Conservation (phyloP, 2,329 filamentous ascomycete species). For the Trichophyton benhamiae region DNA sequence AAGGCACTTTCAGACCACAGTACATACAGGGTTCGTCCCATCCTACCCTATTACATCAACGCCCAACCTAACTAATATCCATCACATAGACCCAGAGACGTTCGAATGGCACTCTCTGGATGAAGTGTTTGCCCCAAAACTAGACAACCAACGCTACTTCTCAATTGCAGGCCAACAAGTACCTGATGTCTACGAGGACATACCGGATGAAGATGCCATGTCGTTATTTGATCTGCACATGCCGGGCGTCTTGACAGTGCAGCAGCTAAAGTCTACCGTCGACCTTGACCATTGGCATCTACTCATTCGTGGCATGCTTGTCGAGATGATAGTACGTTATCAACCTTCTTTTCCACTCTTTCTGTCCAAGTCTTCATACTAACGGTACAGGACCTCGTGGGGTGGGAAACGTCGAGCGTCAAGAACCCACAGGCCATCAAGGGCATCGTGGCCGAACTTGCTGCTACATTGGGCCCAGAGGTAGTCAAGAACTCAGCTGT, state of each 20-base stretch:
- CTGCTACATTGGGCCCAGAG: conserved; percentile 34
- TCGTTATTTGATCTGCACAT: conserved; percentile 37
- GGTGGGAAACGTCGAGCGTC: conserved; percentile 35
- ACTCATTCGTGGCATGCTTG: conserved; percentile 29
- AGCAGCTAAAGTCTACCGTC: conserved; percentile 29
- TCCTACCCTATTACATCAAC: background rate
- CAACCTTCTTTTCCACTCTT: background rate
- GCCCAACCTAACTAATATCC: background rate
- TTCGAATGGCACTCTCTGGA: conserved; percentile 35
- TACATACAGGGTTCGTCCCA: conserved; percentile 35
- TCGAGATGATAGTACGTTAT: conserved; percentile 32
- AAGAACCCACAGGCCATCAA: conserved; percentile 34
- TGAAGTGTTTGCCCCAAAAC: conserved; percentile 28
- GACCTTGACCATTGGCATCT: conserved; percentile 35
- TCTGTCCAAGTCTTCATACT: background rate
- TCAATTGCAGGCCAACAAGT: conserved; percentile 30
- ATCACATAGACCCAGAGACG: conserved; percentile 34
- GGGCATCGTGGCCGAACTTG: conserved; percentile 36
- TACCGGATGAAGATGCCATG: conserved; percentile 29
- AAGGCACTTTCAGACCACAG: conserved; percentile 35
- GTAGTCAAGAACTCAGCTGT: conserved; percentile 31
- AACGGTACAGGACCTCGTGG: conserved; percentile 30
- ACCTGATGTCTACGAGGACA: conserved; percentile 11
- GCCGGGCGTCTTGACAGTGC: conserved; percentile 34
- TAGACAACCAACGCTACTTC: conserved; percentile 34